A percentile compares a stretch with the other conserved stretches of the same genome.
Evolutionary conservation across 306 rosid species (phyloP).

Genomic region (Coriaria nepalensis): DNA sequence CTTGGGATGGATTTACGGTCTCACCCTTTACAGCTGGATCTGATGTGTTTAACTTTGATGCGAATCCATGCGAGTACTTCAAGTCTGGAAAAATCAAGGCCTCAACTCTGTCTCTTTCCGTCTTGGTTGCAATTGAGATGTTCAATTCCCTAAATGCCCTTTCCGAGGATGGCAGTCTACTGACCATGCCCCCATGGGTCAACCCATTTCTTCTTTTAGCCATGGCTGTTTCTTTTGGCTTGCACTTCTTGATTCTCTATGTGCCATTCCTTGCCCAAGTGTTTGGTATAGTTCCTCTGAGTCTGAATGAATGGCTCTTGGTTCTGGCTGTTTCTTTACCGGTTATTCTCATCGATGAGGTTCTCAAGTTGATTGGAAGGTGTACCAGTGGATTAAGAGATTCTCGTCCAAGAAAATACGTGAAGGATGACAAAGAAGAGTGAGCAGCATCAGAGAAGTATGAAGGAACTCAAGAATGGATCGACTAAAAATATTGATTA

Average conservation of each 20-base stretch:
- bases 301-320: slow-evolving; percentile 32
- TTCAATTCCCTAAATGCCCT: slow-evolving; percentile 76
- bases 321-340: slow-evolving; percentile 25
- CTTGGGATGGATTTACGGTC: slow-evolving; percentile 73
- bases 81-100: slow-evolving; percentile 72
- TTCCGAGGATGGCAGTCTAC: slow-evolving; percentile 77
- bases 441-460: slow-evolving; percentile 19
- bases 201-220: slow-evolving; percentile 95
- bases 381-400: slow-evolving; percentile 25
- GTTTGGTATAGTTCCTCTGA: slow-evolving; percentile 76
- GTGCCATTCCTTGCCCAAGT: slow-evolving; percentile 80
- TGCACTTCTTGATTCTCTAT: slow-evolving; percentile 78
- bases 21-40: slow-evolving; percentile 74
- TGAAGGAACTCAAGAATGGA: too few relatives aligned
- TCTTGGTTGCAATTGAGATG: slow-evolving; percentile 93
- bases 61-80: slow-evolving; percentile 67
- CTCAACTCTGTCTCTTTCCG: slow-evolving; percentile 74
- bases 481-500: too few relatives aligned
- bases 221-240: slow-evolving; percentile 74
- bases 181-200: slow-evolving; percentile 95
- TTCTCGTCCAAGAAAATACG: slow-evolving; percentile 14
- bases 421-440: slow-evolving; percentile 48
- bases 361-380: slow-evolving; percentile 29
- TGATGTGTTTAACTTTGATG: slow-evolving; percentile 32
- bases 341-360: slow-evolving; percentile 29